Conservation (phyloP, 768 basidiomycete species). For the Mycena epipterygia region DNA sequence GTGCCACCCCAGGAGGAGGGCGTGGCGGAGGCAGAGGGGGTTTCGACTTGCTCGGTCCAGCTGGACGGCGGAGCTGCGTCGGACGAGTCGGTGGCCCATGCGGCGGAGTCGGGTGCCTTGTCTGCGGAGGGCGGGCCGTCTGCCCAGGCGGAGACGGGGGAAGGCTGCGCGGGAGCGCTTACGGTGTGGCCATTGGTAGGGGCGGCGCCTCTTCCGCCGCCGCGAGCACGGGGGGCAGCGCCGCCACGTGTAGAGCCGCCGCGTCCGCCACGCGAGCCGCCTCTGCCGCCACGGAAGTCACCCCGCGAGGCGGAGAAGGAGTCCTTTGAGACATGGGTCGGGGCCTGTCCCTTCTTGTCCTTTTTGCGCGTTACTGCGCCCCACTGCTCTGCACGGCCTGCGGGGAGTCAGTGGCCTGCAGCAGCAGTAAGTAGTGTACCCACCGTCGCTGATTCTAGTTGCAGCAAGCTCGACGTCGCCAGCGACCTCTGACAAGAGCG, state of each 20-base stretch:
- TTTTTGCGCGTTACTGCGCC: constrained; percentile 89
- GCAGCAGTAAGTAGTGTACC: constrained; percentile 33
- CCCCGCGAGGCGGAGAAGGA: constrained; percentile 58
- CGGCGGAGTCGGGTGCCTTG: constrained; percentile 42
- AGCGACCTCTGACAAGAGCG: constrained; percentile 73
- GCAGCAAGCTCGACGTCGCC: constrained; percentile 82
- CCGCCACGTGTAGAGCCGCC: constrained; percentile 74
- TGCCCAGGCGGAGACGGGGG: constrained; percentile 55
- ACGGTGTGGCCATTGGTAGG: constrained; percentile 51
- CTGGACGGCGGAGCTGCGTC: constrained; percentile 35
- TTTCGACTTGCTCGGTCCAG: constrained; percentile 53
- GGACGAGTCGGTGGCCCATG: constrained; percentile 39
- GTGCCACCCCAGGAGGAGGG: constrained; percentile 51
- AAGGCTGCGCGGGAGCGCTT: constrained; percentile 29
- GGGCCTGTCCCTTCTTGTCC: constrained; percentile 77
- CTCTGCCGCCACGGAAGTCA: constrained; percentile 74
- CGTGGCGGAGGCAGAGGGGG: constrained; percentile 46
- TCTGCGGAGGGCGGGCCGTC: constrained; percentile 42
- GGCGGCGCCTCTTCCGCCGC: constrained; percentile 57
- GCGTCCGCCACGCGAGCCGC: constrained; percentile 66
- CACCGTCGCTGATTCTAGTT: constrained; percentile 84
- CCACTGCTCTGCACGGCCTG: constrained; percentile 86
- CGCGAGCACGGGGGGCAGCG: constrained; percentile 62
- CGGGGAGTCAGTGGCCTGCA: constrained; percentile 35
- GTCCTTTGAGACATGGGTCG: constrained; percentile 66